Evolutionary conservation across 345 rosid genomes (phyloP).

Genomic region (Bruguiera gymnorhiza): DNA sequence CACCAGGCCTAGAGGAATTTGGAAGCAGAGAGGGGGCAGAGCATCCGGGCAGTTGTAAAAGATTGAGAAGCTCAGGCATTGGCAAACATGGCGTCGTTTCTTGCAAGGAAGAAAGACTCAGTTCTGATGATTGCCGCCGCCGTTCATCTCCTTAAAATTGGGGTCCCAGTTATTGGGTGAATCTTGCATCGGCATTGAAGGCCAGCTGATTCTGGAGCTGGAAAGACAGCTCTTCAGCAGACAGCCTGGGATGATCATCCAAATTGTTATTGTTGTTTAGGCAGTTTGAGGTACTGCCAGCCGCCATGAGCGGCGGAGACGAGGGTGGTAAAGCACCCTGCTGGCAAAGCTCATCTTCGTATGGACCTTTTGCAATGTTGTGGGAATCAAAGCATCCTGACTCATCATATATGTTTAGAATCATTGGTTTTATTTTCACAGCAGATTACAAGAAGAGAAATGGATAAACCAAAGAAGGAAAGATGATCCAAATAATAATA

Average conservation of each 20-base stretch:
- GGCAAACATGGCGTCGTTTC: neutral
- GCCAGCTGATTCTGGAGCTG: conserved; percentile 37
- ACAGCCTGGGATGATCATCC: conserved; percentile 39
- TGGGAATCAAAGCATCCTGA: conserved; percentile 44
- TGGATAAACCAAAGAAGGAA: too few species aligned
- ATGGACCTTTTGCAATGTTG: conserved; percentile 29
- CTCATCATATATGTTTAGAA: conserved; percentile 40
- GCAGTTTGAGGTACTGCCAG: conserved; percentile 14
- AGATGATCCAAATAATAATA: too few species aligned
- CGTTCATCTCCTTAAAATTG: conserved; percentile 2
- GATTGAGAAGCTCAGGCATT: conserved; percentile 62
- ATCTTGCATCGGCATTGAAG: conserved; percentile 11
- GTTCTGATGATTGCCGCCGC: neutral
- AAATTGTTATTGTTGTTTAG: conserved; percentile 19
- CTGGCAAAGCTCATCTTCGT: conserved; percentile 19
- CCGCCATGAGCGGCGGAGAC: conserved; percentile 10
- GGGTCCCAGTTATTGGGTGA: conserved; percentile 33
- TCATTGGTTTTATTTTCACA: neutral
- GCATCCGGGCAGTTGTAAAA: conserved; percentile 47
- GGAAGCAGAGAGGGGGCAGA: conserved; percentile 19
- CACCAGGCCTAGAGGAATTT: too few species aligned
- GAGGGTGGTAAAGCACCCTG: conserved; percentile 13
- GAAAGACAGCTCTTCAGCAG: conserved; percentile 14
- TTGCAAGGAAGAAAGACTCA: conserved; percentile 11
- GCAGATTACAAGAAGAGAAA: too few species aligned